Evolutionary conservation across 2,329 filamentous ascomycete genomes (phyloP).

Genomic region (Chaetomium olivaceum): DNA sequence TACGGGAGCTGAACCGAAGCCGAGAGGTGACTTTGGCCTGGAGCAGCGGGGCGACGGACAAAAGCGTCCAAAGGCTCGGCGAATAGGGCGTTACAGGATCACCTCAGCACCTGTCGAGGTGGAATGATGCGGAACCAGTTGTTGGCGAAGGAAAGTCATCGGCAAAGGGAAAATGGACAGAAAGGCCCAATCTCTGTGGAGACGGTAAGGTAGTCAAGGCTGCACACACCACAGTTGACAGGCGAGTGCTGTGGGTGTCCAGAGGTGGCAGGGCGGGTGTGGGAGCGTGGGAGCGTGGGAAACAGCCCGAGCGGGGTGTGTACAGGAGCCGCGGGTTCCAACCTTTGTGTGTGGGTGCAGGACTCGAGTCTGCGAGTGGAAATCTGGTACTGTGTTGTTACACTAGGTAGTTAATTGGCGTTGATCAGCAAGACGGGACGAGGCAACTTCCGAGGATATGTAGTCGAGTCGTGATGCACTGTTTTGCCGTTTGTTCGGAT

Average conservation of each 20-base stretch:
- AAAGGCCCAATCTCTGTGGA: background rate
- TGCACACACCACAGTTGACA: background rate
- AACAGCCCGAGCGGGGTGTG: background rate
- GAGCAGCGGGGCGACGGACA: too few relatives aligned
- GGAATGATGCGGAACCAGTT: background rate
- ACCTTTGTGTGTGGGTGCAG: background rate
- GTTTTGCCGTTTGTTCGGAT: background rate
- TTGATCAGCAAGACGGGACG: slow-evolving; percentile 2
- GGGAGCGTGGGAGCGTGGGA: slow-evolving; percentile 5
- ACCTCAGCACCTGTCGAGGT: background rate
- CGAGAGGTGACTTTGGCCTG: background rate
- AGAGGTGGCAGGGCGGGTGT: background rate
- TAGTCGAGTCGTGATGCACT: too few relatives aligned
- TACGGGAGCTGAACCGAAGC: slow-evolving; percentile 6
- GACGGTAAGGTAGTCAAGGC: background rate
- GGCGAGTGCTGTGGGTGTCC: background rate
- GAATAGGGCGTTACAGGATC: too few relatives aligned
- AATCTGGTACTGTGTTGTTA: too few relatives aligned
- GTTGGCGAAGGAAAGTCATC: background rate
- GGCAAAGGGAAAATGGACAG: background rate
- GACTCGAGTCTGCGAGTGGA: too few relatives aligned
- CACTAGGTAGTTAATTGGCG: background rate
- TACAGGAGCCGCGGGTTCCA: background rate
- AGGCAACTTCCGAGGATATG: too few relatives aligned
- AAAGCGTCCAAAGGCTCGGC: too few relatives aligned